A percentile compares a stretch with the other conserved stretches of the same genome.
Evolutionary conservation across 768 basidiomycete species (phyloP).

Genomic region (Kwoniella botswanensis): DNA sequence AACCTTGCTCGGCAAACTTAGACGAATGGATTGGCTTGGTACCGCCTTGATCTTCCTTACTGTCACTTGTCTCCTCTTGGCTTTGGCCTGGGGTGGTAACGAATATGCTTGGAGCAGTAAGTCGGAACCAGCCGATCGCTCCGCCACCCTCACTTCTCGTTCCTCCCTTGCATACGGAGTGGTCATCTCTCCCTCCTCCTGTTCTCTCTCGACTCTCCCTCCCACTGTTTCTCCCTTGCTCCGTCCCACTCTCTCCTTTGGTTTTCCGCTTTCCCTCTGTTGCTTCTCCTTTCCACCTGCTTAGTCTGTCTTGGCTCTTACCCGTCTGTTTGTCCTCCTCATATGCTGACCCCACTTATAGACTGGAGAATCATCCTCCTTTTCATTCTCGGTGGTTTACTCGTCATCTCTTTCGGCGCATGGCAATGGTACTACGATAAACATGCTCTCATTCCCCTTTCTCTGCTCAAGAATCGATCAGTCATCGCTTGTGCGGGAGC

Average conservation of each 20-base stretch:
- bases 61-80: conserved; percentile 60
- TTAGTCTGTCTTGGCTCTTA: too few species aligned
- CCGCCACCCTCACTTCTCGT: too few species aligned
- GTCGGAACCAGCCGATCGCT: conserved; percentile 19
- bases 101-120: conserved; percentile 62
- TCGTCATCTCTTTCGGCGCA: conserved; percentile 51
- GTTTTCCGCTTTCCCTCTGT: not conserved
- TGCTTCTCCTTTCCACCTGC: not conserved
- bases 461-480: conserved; percentile 55
- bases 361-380: conserved; percentile 55
- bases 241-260: too few species aligned
- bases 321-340: too few species aligned
- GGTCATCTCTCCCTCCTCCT: too few species aligned
- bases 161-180: too few species aligned
- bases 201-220: too few species aligned
- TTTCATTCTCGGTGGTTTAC: conserved; percentile 52
- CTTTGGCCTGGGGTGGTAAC: conserved; percentile 64
- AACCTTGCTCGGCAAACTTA: conserved; percentile 28
- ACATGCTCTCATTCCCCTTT: conserved; percentile 58
- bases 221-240: too few species aligned
- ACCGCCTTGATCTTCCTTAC: conserved; percentile 58
- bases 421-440: conserved; percentile 58
- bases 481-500: conserved; percentile 51
- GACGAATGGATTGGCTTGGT: conserved; percentile 60
- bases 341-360: conserved; percentile 3